phyloP scores from a whole-genome alignment of 202 grass and related monocot genomes.

The Musa balbisiana region DNA sequence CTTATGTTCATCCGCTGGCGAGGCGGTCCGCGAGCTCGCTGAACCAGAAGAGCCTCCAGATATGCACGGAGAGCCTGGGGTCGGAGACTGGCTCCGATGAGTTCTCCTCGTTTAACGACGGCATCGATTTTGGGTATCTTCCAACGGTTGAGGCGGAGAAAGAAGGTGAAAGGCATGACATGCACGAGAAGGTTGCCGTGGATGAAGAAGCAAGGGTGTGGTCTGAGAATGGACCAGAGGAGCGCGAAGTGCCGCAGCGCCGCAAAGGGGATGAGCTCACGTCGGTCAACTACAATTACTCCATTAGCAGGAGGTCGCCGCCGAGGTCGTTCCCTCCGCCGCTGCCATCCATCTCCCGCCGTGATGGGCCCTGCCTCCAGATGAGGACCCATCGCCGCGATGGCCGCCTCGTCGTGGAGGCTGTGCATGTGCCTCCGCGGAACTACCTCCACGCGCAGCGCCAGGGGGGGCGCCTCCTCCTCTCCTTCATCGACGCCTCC shows the following conservation, averaged over 20 bases:
- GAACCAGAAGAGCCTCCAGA: constrained; percentile 1
- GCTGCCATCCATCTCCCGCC: constrained; percentile 1
- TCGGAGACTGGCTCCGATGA: constrained; percentile 1
- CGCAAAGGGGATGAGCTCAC: not conserved
- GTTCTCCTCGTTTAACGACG: not conserved
- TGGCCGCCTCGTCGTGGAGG: constrained; percentile 3
- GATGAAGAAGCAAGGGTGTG: no score
- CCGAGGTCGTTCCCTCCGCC: constrained; percentile 10
- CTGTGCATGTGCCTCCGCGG: not conserved
- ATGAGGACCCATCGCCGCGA: constrained; percentile 4
- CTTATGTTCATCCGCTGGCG: constrained; percentile 3
- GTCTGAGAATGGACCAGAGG: no score
- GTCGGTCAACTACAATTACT: not conserved
- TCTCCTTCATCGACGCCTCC: not conserved
- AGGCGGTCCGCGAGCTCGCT: not conserved
- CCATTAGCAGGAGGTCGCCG: not conserved
- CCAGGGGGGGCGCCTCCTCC: not conserved
- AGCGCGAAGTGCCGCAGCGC: not conserved
- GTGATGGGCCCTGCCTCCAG: not conserved
- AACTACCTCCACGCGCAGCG: constrained; percentile 12
- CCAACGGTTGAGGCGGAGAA: not conserved
- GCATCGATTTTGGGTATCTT: not conserved
- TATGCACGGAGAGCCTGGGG: constrained; percentile 5
- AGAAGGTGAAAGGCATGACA: not conserved
- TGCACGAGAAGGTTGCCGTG: no score